phyloP scores from a whole-genome alignment of 2,329 filamentous ascomycete species.

The Allantophomopsis cytisporea region DNA sequence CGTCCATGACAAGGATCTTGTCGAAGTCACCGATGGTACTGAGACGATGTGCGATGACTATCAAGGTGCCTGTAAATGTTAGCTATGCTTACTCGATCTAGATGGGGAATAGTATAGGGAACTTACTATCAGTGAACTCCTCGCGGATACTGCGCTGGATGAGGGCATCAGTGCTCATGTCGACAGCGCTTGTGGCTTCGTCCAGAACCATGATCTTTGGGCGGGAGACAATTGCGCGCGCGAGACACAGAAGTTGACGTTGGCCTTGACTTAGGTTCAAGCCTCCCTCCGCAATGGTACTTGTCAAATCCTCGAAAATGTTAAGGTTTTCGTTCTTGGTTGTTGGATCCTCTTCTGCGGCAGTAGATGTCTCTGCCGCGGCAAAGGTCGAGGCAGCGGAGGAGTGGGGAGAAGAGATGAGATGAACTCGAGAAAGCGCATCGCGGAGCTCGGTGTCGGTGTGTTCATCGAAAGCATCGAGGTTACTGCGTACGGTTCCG shows the following conservation, averaged over 20 bases:
- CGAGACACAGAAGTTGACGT: slow-evolving; percentile 58
- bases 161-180: slow-evolving; percentile 58
- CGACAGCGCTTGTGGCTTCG: slow-evolving; percentile 63
- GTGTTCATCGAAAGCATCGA: slow-evolving; percentile 64
- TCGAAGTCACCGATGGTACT: slow-evolving; percentile 66
- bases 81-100: neutral
- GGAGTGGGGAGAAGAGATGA: slow-evolving; percentile 6
- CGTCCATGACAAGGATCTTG: slow-evolving; percentile 53
- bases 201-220: slow-evolving; percentile 67
- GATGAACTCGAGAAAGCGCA: slow-evolving; percentile 47
- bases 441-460: slow-evolving; percentile 56
- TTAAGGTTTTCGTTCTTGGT: slow-evolving; percentile 34
- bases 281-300: slow-evolving; percentile 53
- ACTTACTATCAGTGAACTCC: slow-evolving; percentile 48
- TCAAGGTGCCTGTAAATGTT: slow-evolving; percentile 24
- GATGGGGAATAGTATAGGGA: neutral
- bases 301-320: slow-evolving; percentile 45
- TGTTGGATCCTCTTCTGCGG: slow-evolving; percentile 3
- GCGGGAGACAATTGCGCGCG: slow-evolving; percentile 52
- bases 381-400: slow-evolving; percentile 22
- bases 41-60: slow-evolving; percentile 61
- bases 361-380: slow-evolving; percentile 20
- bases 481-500: slow-evolving; percentile 61
- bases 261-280: slow-evolving; percentile 62
- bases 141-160: slow-evolving; percentile 60